phyloP scores from a whole-genome alignment of 2,329 filamentous ascomycete species.

The Colletotrichum orchidophilum region DNA sequence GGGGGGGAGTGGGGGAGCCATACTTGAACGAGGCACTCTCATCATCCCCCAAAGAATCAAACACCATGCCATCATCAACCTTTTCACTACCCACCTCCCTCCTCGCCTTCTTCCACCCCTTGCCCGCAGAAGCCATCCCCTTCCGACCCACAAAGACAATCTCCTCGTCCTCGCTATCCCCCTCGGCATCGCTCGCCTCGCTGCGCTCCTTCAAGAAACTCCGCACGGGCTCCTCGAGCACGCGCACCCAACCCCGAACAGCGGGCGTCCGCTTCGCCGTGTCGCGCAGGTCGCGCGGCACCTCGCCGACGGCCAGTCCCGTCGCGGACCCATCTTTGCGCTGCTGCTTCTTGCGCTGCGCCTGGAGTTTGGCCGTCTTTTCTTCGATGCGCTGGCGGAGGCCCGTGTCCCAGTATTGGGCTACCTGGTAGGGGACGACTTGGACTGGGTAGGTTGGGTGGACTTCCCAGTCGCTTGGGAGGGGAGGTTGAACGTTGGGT shows the following conservation, averaged over 20 bases:
- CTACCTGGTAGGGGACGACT: constrained; percentile 87
- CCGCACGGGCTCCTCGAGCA: constrained; percentile 85
- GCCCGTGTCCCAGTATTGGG: constrained; percentile 79
- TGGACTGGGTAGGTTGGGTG: constrained; percentile 83
- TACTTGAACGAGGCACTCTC: constrained; percentile 84
- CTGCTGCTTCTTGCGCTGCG: constrained; percentile 57
- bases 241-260: constrained; percentile 81
- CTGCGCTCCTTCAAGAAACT: constrained; percentile 71
- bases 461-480: constrained; percentile 83
- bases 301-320: constrained; percentile 60
- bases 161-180: constrained; percentile 73
- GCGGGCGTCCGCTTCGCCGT: constrained; percentile 83
- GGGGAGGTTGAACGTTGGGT: constrained; percentile 84
- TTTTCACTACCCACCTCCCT: constrained; percentile 68
- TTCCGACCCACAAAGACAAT: constrained; percentile 86
- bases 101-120: constrained; percentile 57
- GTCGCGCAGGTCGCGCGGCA: constrained; percentile 83
- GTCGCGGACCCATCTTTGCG: constrained; percentile 51
- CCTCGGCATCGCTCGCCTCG: constrained; percentile 53
- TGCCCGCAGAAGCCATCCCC: constrained; percentile 65
- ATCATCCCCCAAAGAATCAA: constrained; percentile 81
- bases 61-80: constrained; percentile 73
- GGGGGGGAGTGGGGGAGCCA: constrained; percentile 43
- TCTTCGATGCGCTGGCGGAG: constrained; percentile 60
- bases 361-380: constrained; percentile 51